Percentiles rank a stretch among this genome's conserved stretches.
Evolutionary conservation across 2,329 filamentous ascomycete species (phyloP).

Genomic region (Beauveria medogensis): DNA sequence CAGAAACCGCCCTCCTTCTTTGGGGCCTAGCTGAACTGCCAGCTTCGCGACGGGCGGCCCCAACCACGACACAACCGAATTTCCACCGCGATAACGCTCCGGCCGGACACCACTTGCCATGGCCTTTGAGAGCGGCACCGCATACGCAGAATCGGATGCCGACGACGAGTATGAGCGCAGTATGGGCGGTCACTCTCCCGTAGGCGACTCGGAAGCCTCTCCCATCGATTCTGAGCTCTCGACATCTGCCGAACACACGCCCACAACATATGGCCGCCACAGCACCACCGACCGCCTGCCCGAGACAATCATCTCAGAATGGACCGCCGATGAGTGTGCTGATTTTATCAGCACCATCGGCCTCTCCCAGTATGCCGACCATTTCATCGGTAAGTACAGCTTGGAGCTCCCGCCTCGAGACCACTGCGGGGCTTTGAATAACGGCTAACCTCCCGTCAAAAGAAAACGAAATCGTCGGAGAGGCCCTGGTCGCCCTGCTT

Average conservation of each 20-base stretch:
- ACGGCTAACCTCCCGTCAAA: constrained; percentile 9
- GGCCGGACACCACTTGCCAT: constrained; percentile 24
- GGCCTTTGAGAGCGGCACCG: constrained; percentile 58
- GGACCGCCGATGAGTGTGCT: constrained; percentile 80
- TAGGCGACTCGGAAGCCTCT: constrained; percentile 60
- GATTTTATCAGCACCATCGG: constrained; percentile 79
- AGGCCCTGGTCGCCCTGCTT: constrained; percentile 78
- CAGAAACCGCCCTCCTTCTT: neutral
- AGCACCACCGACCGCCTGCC: constrained; percentile 58
- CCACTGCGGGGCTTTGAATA: neutral
- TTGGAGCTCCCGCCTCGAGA: neutral
- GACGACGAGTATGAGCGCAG: constrained; percentile 79
- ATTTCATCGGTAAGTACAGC: constrained; percentile 64
- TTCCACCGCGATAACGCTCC: neutral
- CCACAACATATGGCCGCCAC: constrained; percentile 66
- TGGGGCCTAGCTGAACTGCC: neutral
- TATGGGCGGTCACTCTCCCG: constrained; percentile 58
- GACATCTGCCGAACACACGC: constrained; percentile 65
- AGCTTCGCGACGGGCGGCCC: neutral
- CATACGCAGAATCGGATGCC: constrained; percentile 72
- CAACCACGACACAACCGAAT: neutral
- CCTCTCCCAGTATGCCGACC: constrained; percentile 72
- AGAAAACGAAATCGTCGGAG: constrained; percentile 94
- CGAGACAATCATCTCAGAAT: constrained; percentile 69
- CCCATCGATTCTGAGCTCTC: constrained; percentile 65